These are phyloP conservation scores for Puccinellia tenuiflora DNA, from an alignment of 176 grass and related monocot genomes.

Conservation along the genomic window DNA sequence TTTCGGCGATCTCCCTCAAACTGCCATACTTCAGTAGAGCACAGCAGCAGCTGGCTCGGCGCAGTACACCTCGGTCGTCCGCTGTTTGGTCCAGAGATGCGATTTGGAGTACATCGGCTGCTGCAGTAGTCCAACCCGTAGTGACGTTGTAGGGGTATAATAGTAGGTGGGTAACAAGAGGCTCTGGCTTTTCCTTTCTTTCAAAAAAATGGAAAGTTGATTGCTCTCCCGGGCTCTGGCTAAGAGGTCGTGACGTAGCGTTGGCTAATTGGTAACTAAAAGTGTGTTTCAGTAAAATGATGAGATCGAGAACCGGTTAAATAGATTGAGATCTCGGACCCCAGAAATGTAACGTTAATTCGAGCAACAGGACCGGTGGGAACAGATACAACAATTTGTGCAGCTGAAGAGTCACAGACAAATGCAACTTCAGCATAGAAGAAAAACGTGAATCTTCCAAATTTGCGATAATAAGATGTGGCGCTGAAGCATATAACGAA, in stretches of 20 bases:
- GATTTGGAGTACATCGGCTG: neutral
- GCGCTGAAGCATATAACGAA: too few species aligned
- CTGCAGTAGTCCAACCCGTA: neutral
- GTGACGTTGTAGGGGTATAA: neutral
- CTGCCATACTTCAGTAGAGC: constrained; percentile 5
- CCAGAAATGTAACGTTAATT: too few species aligned
- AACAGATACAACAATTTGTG: neutral
- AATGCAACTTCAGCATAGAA: neutral
- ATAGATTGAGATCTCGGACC: too few species aligned
- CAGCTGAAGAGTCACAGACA: neutral
- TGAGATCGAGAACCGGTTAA: too few species aligned
- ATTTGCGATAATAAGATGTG: too few species aligned
- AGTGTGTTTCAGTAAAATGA: neutral
- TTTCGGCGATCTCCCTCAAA: neutral
- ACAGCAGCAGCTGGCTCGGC: too few species aligned
- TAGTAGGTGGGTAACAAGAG: too few species aligned
- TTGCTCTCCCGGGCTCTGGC: neutral
- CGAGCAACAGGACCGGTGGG: neutral
- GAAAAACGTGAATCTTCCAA: too few species aligned
- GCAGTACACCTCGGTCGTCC: too few species aligned
- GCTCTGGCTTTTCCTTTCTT: neutral
- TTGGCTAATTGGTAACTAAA: neutral
- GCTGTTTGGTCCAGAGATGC: neutral
- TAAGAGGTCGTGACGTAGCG: neutral
- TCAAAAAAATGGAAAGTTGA: neutral